Percentiles rank a stretch among this genome's conserved stretches.
phyloP scores from a whole-genome alignment of 352 stramenopile species.

The Phytophthora pluvialis region DNA sequence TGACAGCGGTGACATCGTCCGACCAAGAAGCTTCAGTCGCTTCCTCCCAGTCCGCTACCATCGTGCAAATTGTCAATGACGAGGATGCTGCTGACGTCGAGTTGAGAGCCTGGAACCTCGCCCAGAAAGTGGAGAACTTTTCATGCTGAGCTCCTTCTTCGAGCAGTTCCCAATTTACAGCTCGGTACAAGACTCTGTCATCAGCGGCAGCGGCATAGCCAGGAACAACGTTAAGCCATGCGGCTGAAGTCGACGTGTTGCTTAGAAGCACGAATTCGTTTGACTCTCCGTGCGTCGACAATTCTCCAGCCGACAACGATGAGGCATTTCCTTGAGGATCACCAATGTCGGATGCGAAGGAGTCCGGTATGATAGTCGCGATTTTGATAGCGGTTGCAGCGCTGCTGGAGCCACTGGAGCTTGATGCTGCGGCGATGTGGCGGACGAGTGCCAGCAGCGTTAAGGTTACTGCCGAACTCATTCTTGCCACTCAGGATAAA shows the following conservation, averaged over 20 bases:
- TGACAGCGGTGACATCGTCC: constrained; percentile 2
- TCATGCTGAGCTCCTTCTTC: constrained; percentile 15
- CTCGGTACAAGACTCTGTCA: constrained; percentile 11
- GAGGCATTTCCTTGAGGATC: not conserved
- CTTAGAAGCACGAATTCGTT: constrained; percentile 13
- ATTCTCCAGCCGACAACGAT: not conserved
- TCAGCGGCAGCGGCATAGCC: constrained; percentile 3
- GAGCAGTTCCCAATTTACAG: constrained; percentile 1
- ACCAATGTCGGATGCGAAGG: not conserved
- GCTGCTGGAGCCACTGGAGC: not conserved
- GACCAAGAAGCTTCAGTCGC: constrained; percentile 4
- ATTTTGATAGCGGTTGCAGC: not conserved
- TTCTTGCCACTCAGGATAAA: not conserved
- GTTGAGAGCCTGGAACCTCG: constrained; percentile 26
- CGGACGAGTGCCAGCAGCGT: not conserved
- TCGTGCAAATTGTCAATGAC: constrained; percentile 18
- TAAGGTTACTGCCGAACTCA: not conserved
- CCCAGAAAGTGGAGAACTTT: constrained; percentile 28
- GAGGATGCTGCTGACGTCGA: not conserved
- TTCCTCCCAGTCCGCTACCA: constrained; percentile 28
- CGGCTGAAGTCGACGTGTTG: not conserved
- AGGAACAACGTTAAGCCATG: not conserved
- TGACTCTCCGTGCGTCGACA: not conserved
- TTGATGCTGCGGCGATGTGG: not conserved
- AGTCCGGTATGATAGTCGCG: not conserved